A percentile compares a stretch with the other conserved stretches of the same genome.
Conservation (phyloP, 192 early-diverging fungal species). For the Diversispora eburnea region DNA sequence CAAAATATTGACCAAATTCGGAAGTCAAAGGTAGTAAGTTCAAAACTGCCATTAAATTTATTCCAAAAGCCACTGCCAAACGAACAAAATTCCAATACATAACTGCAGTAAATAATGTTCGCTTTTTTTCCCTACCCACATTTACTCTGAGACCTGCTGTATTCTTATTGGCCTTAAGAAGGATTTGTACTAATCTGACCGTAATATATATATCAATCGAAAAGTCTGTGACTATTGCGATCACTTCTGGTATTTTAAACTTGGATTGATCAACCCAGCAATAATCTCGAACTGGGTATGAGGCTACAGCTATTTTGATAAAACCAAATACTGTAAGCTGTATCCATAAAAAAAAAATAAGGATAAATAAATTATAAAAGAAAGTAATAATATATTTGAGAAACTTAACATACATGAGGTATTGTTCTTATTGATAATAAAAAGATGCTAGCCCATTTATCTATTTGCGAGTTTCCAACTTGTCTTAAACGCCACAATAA, state of each 20-base stretch:
- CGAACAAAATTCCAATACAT: background rate
- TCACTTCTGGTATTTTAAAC: background rate
- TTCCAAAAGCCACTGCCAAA: background rate
- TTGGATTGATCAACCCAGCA: too few species aligned
- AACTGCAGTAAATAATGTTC: too few species aligned
- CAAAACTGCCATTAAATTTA: background rate
- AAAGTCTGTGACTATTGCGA: background rate
- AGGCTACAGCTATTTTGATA: background rate
- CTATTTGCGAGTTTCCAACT: background rate
- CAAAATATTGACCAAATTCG: too few species aligned
- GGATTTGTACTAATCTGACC: too few species aligned
- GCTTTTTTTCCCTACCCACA: too few species aligned
- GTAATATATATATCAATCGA: background rate
- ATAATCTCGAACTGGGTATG: background rate
- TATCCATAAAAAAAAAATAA: background rate
- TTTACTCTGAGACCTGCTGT: too few species aligned
- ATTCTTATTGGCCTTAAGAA: too few species aligned
- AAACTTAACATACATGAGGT: background rate
- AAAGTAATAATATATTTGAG: background rate
- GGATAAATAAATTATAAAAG: background rate
- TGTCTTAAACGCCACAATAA: slow-evolving; percentile 25
- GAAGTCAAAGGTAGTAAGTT: too few species aligned
- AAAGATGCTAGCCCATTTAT: background rate
- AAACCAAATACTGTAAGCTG: background rate
- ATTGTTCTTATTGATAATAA: background rate